A percentile compares a stretch with the other conserved stretches of the same genome.
phyloP scores from a whole-genome alignment of 108 stramenopile genomes.

The Cyclotella baltica region DNA sequence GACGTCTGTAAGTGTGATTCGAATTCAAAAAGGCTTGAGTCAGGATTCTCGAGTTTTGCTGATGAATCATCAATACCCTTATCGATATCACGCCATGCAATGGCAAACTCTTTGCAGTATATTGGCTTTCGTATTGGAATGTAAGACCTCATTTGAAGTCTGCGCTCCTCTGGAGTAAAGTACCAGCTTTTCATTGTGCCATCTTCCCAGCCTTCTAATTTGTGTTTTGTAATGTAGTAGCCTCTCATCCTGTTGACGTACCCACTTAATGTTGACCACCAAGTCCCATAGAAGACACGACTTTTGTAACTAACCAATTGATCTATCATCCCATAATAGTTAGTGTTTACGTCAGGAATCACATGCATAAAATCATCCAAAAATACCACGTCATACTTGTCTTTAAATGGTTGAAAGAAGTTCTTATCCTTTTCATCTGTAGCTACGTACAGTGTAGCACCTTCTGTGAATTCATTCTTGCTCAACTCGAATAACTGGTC shows the following conservation, averaged over 20 bases:
- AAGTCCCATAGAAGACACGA: slow-evolving; percentile 60
- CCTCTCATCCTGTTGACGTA: slow-evolving; percentile 66
- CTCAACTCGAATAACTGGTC: slow-evolving; percentile 56
- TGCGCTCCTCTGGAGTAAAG: slow-evolving; percentile 44
- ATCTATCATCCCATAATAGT: slow-evolving; percentile 73
- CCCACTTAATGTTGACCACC: slow-evolving; percentile 61
- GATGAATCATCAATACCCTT: slow-evolving; percentile 60
- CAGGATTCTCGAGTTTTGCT: no score
- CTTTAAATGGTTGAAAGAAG: slow-evolving; percentile 69
- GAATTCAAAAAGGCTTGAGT: no score
- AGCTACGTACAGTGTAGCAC: slow-evolving; percentile 64
- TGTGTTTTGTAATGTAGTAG: slow-evolving; percentile 60
- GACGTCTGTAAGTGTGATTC: no score
- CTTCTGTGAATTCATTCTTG: slow-evolving; percentile 50
- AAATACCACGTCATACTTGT: slow-evolving; percentile 53
- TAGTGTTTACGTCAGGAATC: slow-evolving; percentile 74
- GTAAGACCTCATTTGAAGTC: slow-evolving; percentile 52
- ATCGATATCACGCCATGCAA: slow-evolving; percentile 90
- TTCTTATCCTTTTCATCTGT: slow-evolving; percentile 60
- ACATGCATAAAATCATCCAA: slow-evolving; percentile 64
- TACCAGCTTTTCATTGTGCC: slow-evolving; percentile 68
- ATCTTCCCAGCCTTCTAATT: slow-evolving; percentile 57
- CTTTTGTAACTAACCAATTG: slow-evolving; percentile 58
- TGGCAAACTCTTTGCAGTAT: slow-evolving; percentile 74
- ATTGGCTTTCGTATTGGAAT: slow-evolving; percentile 56